Base-by-base conservation (phyloP, 2,329 filamentous ascomycete genomes). In the Lachnellula hyalina region DNA sequence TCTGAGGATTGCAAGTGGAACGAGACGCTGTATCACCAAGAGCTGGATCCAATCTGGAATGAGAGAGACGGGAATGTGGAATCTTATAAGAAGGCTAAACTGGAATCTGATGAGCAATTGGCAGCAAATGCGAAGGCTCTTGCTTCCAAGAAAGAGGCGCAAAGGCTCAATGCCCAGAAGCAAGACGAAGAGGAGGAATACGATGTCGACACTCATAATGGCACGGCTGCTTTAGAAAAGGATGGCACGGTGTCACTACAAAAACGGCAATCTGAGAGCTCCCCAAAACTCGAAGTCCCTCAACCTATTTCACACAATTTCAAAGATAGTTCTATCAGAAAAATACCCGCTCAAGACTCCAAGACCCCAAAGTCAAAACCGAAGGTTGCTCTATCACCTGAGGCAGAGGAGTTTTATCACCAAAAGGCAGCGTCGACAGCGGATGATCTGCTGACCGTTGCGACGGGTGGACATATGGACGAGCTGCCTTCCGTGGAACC, bases 1-100 rank as follows among this genome's bases (percentile, higher is more conserved):
- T 47, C 56, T 19, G 56, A 59, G 15, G 36, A 63, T 45, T 70
- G 68, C 47, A 40, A 54, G 1, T 70, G 68, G 68, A 67, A 68
- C 38, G 60, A 70, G 49, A 67, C 65, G 2, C 49, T 41, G 8
- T 69, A 67, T 28, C 54, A 57, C 36, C 53, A 60, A 23, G 57
- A 54, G 41, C 44, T 69, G 14, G 67, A 69, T 58, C 75, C 77
- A 0, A 70, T 72, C 5, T 71, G 68, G 11, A 67, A 67, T 1
- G 74, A 67, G 60, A 74, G 81, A 40, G 72, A 76, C 1, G 55
- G 69, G 36, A 66, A 77, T 61, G 65, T 81, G 44, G 67, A 64
- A 21, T 66, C 73, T 3, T 84, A 74, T 34, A 59, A 44, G 41
- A 21, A 66, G 8, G 60, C 62, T 19, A 62, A 72, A 65, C 74